Conservation (phyloP, 257 asterid genomes). For the Catharanthus roseus region DNA sequence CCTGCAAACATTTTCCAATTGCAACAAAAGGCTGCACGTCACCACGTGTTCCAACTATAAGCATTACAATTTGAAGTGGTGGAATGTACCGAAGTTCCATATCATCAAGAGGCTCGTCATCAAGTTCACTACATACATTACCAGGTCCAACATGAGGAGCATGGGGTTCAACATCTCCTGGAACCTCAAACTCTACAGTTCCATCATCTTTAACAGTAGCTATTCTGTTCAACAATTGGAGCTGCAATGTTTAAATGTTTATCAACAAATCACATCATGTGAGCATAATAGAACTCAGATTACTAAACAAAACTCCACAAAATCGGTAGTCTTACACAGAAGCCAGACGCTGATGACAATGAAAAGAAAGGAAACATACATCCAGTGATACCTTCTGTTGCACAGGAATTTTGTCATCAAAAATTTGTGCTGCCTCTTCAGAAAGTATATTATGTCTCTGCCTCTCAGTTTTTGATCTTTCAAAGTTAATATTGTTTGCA, state of each 20-base stretch:
- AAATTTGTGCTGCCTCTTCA: constrained; percentile 74
- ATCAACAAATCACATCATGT: constrained; percentile 21
- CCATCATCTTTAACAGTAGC: constrained; percentile 90
- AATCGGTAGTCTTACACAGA: background rate
- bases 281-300: constrained; percentile 4
- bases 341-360: background rate
- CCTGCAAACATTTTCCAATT: constrained; percentile 84
- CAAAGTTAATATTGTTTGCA: constrained; percentile 28
- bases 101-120: constrained; percentile 58
- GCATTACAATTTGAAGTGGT: constrained; percentile 83
- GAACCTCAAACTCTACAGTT: constrained; percentile 87
- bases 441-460: constrained; percentile 46
- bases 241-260: constrained; percentile 69
- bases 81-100: constrained; percentile 64
- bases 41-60: constrained; percentile 95
- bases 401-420: constrained; percentile 59
- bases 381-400: constrained; percentile 65
- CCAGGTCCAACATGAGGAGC: constrained; percentile 38
- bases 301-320: background rate
- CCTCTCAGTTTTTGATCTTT: constrained; percentile 66
- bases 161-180: constrained; percentile 58
- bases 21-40: constrained; percentile 98
- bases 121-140: constrained; percentile 36
- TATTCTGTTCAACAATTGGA: constrained; percentile 81
- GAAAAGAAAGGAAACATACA: constrained; percentile 1